A percentile compares a stretch with the other conserved stretches of the same genome.
Conservation (phyloP, 495 filamentous ascomycete genomes). For the Sordaria brevicollis region DNA sequence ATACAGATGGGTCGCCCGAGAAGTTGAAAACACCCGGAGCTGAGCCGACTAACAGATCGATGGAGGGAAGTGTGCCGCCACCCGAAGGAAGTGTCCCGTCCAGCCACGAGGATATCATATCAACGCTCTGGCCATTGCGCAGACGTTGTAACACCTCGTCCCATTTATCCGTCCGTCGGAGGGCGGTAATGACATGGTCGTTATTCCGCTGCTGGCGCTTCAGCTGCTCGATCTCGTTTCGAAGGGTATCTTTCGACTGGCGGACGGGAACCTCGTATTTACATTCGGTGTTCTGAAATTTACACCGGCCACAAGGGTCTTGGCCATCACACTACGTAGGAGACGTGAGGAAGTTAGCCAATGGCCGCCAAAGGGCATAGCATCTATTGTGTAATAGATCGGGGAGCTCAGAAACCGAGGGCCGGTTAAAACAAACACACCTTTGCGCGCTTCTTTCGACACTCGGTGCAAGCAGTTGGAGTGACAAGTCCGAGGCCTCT, state of each 20-base stretch:
- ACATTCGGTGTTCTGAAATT: slow-evolving; percentile 36
- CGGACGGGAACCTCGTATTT: slow-evolving; percentile 44
- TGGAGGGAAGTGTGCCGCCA: slow-evolving; percentile 4
- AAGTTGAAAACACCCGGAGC: background rate
- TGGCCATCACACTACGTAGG: slow-evolving; percentile 42
- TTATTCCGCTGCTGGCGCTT: slow-evolving; percentile 33
- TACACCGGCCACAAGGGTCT: slow-evolving; percentile 41
- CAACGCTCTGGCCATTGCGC: slow-evolving; percentile 37
- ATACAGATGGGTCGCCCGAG: background rate
- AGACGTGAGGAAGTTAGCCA: background rate
- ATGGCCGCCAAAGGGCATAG: background rate
- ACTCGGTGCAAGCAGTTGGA: slow-evolving; percentile 47
- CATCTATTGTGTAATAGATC: background rate
- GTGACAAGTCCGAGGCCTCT: slow-evolving; percentile 44
- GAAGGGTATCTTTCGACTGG: slow-evolving; percentile 44
- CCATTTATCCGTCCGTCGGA: slow-evolving; percentile 29
- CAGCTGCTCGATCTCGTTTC: slow-evolving; percentile 41
- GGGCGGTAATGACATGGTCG: slow-evolving; percentile 37
- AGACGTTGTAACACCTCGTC: slow-evolving; percentile 39
- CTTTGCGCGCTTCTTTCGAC: slow-evolving; percentile 48
- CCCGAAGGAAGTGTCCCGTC: slow-evolving; percentile 14
- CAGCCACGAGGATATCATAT: slow-evolving; percentile 38
- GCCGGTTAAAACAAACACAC: slow-evolving; percentile 14
- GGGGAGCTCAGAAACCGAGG: background rate
- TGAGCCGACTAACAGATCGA: background rate